Evolutionary conservation across 805 yeast genomes (phyloP).

Genomic region (Candida stauntonica): DNA sequence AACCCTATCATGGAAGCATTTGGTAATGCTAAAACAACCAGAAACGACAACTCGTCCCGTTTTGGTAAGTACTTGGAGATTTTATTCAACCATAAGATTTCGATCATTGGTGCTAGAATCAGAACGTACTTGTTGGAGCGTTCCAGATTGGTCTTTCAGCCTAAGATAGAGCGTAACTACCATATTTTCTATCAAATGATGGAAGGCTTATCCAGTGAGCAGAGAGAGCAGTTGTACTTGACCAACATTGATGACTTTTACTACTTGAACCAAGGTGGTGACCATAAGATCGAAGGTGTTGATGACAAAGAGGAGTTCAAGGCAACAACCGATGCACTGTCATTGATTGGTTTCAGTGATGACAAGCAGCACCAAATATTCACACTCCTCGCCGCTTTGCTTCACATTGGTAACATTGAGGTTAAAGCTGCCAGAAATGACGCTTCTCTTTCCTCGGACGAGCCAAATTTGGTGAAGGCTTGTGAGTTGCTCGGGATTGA

Average conservation of each 20-base stretch:
- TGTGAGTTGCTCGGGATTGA: slow-evolving; percentile 82
- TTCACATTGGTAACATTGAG: slow-evolving; percentile 90
- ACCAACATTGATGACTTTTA: slow-evolving; percentile 62
- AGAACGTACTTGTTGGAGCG: slow-evolving; percentile 91
- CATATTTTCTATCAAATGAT: slow-evolving; percentile 91
- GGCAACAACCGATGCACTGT: slow-evolving; percentile 71
- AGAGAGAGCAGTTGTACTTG: slow-evolving; percentile 56
- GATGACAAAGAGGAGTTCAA: slow-evolving; percentile 79
- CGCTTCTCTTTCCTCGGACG: slow-evolving; percentile 79
- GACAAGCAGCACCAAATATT: slow-evolving; percentile 64
- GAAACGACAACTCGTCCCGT: slow-evolving; percentile 96
- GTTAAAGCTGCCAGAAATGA: slow-evolving; percentile 80
- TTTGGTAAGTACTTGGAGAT: slow-evolving; percentile 96
- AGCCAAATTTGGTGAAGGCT: slow-evolving; percentile 77
- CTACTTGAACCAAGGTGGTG: slow-evolving; percentile 89
- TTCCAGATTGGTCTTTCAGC: slow-evolving; percentile 92
- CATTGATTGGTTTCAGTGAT: slow-evolving; percentile 67
- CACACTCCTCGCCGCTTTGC: slow-evolving; percentile 76
- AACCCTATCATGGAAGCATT: slow-evolving; percentile 97
- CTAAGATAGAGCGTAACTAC: slow-evolving; percentile 84
- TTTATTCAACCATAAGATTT: slow-evolving; percentile 65
- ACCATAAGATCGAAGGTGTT: slow-evolving; percentile 62
- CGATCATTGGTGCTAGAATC: slow-evolving; percentile 91
- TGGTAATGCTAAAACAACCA: slow-evolving; percentile 96
- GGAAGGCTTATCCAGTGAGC: slow-evolving; percentile 56